phyloP scores from a whole-genome alignment of 1,284 basidiomycete genomes.

The Tilletia caries region DNA sequence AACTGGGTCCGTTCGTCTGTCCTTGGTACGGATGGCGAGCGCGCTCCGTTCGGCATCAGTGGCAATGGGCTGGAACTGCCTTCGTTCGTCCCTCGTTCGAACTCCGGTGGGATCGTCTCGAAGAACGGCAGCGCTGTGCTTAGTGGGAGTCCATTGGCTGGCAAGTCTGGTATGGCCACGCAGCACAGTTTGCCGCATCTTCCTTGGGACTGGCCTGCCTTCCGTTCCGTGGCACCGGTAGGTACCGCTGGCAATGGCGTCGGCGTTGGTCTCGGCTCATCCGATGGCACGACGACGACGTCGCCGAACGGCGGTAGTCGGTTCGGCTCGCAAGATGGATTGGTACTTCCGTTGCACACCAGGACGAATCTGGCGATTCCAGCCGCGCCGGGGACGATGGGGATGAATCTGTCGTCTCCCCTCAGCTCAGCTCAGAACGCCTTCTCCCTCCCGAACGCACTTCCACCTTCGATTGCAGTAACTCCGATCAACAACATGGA shows the following conservation, averaged over 20 bases:
- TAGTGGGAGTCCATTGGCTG: no score
- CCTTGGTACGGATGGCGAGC: background rate
- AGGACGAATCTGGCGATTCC: conserved; percentile 27
- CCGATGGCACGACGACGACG: background rate
- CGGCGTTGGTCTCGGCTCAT: background rate
- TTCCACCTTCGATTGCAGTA: conserved; percentile 1
- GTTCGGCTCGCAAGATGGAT: conserved; percentile 19
- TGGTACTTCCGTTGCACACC: conserved; percentile 27
- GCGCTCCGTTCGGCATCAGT: no score
- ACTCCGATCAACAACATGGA: background rate
- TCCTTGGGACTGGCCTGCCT: conserved; percentile 10
- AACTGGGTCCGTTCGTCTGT: conserved; percentile 5
- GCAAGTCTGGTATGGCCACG: no score
- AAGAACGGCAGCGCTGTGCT: no score
- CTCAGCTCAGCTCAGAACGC: conserved; percentile 2
- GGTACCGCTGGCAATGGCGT: background rate
- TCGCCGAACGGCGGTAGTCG: background rate
- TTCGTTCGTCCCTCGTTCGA: background rate
- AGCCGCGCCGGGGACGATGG: conserved; percentile 19
- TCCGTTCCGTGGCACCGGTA: background rate
- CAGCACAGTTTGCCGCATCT: background rate
- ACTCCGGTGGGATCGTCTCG: no score
- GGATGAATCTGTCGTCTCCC: conserved; percentile 11
- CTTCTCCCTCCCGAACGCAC: background rate
- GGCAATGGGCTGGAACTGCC: background rate